phyloP scores from a whole-genome alignment of 2,329 filamentous ascomycete species.

The Pseudonectria foliicola region DNA sequence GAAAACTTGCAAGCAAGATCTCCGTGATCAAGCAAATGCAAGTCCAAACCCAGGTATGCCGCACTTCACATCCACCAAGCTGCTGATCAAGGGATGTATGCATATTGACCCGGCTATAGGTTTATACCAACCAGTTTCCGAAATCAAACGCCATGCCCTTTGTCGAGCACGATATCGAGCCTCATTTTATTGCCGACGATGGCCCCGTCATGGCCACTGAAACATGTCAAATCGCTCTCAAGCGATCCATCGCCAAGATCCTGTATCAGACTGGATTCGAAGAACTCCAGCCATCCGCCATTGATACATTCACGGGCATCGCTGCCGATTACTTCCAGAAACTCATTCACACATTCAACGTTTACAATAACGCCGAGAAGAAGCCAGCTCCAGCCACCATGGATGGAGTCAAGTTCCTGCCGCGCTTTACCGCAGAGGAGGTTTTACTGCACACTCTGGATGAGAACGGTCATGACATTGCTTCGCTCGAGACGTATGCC shows the following conservation, averaged over 20 bases:
- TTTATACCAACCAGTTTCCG: conserved; percentile 96
- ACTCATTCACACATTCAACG: conserved; percentile 68
- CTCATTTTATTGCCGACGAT: conserved; percentile 84
- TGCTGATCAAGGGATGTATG: conserved; percentile 1
- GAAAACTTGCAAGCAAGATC: conserved; percentile 94
- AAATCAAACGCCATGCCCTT: conserved; percentile 92
- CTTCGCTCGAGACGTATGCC: conserved; percentile 75
- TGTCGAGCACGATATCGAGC: conserved; percentile 74
- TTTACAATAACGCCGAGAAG: conserved; percentile 79
- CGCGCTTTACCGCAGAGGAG: conserved; percentile 75
- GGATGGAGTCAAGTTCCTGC: conserved; percentile 42
- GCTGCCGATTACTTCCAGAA: conserved; percentile 86
- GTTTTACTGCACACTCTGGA: conserved; percentile 78
- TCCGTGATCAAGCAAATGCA: conserved; percentile 99
- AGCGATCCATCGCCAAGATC: conserved; percentile 86
- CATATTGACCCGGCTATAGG: conserved; percentile 40
- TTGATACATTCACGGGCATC: conserved; percentile 85
- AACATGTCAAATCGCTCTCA: conserved; percentile 75
- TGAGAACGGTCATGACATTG: conserved; percentile 76
- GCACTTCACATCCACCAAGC: background rate
- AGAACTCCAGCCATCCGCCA: conserved; percentile 88
- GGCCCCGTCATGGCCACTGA: conserved; percentile 81
- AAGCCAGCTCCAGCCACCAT: conserved; percentile 43
- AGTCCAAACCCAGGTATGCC: conserved; percentile 78
- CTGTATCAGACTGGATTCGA: conserved; percentile 97